A percentile compares a stretch with the other conserved stretches of the same genome.
Conservation (phyloP, 1,284 basidiomycete genomes). For the Pascua sp. region DNA sequence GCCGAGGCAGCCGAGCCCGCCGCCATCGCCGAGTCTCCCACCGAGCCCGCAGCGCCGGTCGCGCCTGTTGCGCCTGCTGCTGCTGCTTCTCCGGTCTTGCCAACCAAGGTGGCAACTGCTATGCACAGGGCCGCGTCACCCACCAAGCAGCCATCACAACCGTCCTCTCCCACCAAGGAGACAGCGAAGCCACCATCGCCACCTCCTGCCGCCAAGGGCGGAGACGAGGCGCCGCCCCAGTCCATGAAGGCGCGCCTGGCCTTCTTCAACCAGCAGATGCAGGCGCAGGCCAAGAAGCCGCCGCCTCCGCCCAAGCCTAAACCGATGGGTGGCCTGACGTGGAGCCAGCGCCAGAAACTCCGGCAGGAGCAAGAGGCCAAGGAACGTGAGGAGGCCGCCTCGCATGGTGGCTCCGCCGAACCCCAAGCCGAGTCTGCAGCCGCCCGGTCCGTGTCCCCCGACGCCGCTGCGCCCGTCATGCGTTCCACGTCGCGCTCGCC, state of each 20-base stretch:
- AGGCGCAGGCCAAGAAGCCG: constrained; percentile 50
- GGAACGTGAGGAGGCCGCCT: constrained; percentile 25
- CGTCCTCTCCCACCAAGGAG: not conserved
- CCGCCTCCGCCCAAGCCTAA: constrained; percentile 62
- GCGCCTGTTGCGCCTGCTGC: constrained; percentile 52
- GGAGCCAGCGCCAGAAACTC: constrained; percentile 49
- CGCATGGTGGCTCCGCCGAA: constrained; percentile 10
- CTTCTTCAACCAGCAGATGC: constrained; percentile 45
- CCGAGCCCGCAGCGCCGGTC: constrained; percentile 24
- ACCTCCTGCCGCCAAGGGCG: not conserved
- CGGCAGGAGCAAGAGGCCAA: constrained; percentile 47
- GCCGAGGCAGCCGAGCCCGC: constrained; percentile 13
- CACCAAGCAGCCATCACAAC: too few relatives aligned
- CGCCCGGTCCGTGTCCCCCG: constrained; percentile 8
- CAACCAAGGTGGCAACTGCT: too few relatives aligned
- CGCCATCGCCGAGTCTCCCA: constrained; percentile 8
- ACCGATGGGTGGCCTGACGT: constrained; percentile 53
- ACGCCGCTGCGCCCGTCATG: constrained; percentile 2
- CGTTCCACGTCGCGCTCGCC: not conserved
- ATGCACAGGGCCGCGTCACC: too few relatives aligned
- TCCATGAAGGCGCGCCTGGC: constrained; percentile 51
- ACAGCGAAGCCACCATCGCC: not conserved
- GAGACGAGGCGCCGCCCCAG: constrained; percentile 25
- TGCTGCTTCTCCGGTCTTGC: constrained; percentile 2
- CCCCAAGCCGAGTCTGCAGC: constrained; percentile 14